These are phyloP conservation scores for Sisymbrium altissimum DNA, from an alignment of 345 rosid species.

Conservation along the genomic window DNA sequence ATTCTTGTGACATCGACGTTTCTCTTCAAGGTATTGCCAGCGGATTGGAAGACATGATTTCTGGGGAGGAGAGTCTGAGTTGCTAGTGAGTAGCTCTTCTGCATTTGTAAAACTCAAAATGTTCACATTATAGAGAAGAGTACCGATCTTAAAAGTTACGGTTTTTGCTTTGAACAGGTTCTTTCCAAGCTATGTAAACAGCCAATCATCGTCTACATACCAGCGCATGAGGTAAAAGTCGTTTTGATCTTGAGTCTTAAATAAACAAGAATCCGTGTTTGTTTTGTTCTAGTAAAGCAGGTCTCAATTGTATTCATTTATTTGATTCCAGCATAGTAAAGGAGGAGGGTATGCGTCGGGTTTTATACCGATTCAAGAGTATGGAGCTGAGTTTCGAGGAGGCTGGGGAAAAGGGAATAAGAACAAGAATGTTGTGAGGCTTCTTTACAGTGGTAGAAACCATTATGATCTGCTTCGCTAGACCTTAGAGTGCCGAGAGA, in stretches of 20 bases:
- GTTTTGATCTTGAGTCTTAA: background rate
- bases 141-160: background rate
- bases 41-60: slow-evolving; percentile 67
- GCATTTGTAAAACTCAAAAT: background rate
- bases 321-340: slow-evolving; percentile 44
- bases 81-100: slow-evolving; percentile 55
- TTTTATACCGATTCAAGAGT: slow-evolving; percentile 78
- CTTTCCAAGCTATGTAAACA: slow-evolving; percentile 75
- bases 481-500: background rate
- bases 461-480: slow-evolving; percentile 68
- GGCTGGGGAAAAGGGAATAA: slow-evolving; percentile 48
- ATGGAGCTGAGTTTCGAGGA: slow-evolving; percentile 65
- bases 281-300: background rate
- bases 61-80: slow-evolving; percentile 98
- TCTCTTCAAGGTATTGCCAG: slow-evolving; percentile 61
- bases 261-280: background rate
- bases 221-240: slow-evolving; percentile 67
- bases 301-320: background rate
- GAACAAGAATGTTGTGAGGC: slow-evolving; percentile 64
- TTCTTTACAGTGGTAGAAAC: slow-evolving; percentile 78
- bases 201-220: slow-evolving; percentile 74
- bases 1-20: background rate
- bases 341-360: slow-evolving; percentile 59
- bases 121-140: background rate
- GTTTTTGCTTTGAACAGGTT: slow-evolving; percentile 47